These are phyloP conservation scores for Penicillium corylophilum DNA, from an alignment of 2,329 filamentous ascomycete genomes.

Conservation along the genomic window DNA sequence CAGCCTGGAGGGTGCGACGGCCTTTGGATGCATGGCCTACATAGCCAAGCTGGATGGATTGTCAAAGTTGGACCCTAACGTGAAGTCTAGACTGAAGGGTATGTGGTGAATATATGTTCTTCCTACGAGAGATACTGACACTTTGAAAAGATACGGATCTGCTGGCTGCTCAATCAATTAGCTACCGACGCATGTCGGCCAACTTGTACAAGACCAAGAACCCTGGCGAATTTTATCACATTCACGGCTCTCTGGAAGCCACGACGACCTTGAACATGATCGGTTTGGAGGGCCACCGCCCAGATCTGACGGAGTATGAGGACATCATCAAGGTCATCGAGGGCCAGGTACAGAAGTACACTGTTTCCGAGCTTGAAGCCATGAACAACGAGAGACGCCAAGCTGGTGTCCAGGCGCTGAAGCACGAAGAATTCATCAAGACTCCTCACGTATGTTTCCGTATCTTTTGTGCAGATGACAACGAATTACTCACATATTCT, in stretches of 20 bases:
- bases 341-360: conserved; percentile 56
- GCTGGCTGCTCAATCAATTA: conserved; percentile 66
- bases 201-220: conserved; percentile 69
- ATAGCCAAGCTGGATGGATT: conserved; percentile 43
- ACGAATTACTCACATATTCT: not conserved
- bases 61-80: conserved; percentile 38
- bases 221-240: conserved; percentile 69
- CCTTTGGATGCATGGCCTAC: conserved; percentile 43
- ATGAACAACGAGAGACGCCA: conserved; percentile 58
- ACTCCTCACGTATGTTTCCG: conserved; percentile 53
- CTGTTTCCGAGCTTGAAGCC: conserved; percentile 55
- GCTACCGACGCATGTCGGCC: conserved; percentile 70
- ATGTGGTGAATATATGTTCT: not conserved
- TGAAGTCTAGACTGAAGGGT: conserved; percentile 42
- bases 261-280: conserved; percentile 69
- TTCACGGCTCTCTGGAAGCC: conserved; percentile 72
- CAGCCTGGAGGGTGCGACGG: conserved; percentile 40
- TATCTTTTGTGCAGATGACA: not conserved
- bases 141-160: conserved; percentile 65
- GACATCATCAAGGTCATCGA: conserved; percentile 62
- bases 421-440: conserved; percentile 58
- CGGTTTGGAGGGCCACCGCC: conserved; percentile 61
- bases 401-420: conserved; percentile 61
- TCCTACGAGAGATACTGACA: not conserved
- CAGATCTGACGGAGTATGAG: conserved; percentile 61